Conservation (phyloP, 495 filamentous ascomycete species). For the Penicillium mononematosum region DNA sequence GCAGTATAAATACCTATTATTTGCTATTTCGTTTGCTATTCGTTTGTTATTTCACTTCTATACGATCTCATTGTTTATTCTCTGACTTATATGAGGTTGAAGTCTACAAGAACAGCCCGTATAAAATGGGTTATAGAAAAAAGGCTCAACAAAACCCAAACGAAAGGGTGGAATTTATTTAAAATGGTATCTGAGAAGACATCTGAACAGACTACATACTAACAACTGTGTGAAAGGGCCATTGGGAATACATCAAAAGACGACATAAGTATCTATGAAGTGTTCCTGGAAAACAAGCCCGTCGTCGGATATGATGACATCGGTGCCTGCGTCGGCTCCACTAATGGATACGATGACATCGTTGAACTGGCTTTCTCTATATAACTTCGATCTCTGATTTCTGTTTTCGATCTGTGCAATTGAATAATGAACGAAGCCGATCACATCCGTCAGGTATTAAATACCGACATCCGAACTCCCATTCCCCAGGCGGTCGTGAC, state of each 20-base stretch:
- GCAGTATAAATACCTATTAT: not conserved
- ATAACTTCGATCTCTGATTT: not conserved
- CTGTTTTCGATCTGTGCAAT: not conserved
- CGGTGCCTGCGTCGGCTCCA: constrained; percentile 3
- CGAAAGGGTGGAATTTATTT: too few relatives aligned
- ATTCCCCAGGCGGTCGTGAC: constrained; percentile 30
- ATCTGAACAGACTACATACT: too few relatives aligned
- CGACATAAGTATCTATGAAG: not conserved
- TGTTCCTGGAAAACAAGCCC: not conserved
- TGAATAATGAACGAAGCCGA: constrained; percentile 22
- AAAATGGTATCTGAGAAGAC: too few relatives aligned
- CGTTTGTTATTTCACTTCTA: not conserved
- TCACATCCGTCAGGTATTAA: constrained; percentile 24
- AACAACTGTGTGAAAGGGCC: too few relatives aligned
- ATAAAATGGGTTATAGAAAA: too few relatives aligned
- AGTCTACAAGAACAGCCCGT: too few relatives aligned
- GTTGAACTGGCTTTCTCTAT: not conserved
- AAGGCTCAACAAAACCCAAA: too few relatives aligned
- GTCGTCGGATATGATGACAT: constrained; percentile 1
- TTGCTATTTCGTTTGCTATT: not conserved
- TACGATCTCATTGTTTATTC: not conserved
- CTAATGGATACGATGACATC: constrained; percentile 21
- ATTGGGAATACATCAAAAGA: too few relatives aligned
- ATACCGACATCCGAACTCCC: constrained; percentile 29
- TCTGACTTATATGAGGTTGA: not conserved